phyloP scores from a whole-genome alignment of 2,329 filamentous ascomycete species.

The Lasiodiplodia theobromae region DNA sequence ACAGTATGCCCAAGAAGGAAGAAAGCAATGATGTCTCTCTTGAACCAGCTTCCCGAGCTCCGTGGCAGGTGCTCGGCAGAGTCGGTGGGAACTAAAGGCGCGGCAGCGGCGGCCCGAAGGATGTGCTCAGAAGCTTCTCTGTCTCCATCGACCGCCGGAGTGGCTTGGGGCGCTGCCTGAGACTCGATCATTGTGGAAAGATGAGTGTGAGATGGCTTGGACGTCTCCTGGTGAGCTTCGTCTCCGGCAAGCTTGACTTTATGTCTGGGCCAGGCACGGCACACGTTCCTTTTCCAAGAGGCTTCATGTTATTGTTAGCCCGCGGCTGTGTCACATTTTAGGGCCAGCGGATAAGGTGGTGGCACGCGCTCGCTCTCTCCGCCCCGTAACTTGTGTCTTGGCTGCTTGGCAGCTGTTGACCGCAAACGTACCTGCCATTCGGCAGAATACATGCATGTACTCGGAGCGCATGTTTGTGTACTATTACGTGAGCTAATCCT shows the following conservation, averaged over 20 bases:
- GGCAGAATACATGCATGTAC: neutral
- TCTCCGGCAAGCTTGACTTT: neutral
- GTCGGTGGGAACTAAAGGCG: neutral
- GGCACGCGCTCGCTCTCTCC: slow-evolving; percentile 13
- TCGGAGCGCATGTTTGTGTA: neutral
- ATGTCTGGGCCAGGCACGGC: neutral
- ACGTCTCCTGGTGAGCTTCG: neutral
- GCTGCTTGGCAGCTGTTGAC: slow-evolving; percentile 9
- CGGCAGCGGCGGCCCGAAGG: neutral
- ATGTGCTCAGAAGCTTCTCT: slow-evolving; percentile 9
- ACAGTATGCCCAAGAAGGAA: slow-evolving; percentile 10
- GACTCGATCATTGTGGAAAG: slow-evolving; percentile 4
- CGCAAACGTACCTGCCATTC: neutral
- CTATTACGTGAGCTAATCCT: neutral
- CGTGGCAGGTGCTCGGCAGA: neutral
- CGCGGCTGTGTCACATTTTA: slow-evolving; percentile 1
- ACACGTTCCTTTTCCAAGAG: neutral
- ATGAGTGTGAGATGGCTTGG: neutral
- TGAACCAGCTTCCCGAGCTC: neutral
- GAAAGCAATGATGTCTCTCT: slow-evolving; percentile 12
- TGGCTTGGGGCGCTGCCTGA: neutral
- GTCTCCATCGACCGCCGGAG: neutral
- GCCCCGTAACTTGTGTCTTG: slow-evolving; percentile 8
- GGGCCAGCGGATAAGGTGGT: slow-evolving; percentile 11
- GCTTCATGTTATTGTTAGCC: slow-evolving; percentile 5